These are phyloP conservation scores for Moringa oleifera DNA, from an alignment of 345 rosid genomes.

Conservation along the genomic window DNA sequence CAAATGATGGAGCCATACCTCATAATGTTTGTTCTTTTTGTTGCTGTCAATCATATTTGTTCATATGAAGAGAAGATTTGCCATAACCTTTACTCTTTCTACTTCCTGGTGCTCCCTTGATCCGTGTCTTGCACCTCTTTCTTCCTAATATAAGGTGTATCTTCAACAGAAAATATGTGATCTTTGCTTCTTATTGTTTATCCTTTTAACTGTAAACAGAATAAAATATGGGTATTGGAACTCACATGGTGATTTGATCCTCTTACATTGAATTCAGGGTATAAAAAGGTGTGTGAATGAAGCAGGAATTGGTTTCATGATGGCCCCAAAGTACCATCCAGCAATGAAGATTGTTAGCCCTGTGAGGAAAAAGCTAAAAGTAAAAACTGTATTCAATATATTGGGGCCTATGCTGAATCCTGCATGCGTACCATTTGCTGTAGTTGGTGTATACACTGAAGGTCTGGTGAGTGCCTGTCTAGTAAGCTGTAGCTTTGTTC, in stretches of 20 bases:
- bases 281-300: constrained; percentile 71
- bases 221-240: neutral
- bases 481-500: too few species aligned
- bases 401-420: constrained; percentile 96
- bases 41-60: too few species aligned
- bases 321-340: constrained; percentile 85
- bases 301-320: constrained; percentile 90
- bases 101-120: neutral
- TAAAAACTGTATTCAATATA: constrained; percentile 78
- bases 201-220: neutral
- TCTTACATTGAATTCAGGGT: constrained; percentile 28
- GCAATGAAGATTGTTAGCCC: constrained; percentile 87
- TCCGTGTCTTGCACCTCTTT: too few species aligned
- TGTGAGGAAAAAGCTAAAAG: constrained; percentile 77
- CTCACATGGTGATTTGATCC: neutral
- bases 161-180: neutral
- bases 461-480: constrained; percentile 43
- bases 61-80: neutral
- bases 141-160: neutral
- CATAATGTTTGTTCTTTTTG: too few species aligned
- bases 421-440: constrained; percentile 75
- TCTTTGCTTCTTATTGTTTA: neutral
- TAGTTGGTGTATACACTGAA: constrained; percentile 84
- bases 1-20: too few species aligned
- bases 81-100: neutral